Conservation (phyloP, 164 flowering plant genomes). For the Chimonanthus praecox region DNA sequence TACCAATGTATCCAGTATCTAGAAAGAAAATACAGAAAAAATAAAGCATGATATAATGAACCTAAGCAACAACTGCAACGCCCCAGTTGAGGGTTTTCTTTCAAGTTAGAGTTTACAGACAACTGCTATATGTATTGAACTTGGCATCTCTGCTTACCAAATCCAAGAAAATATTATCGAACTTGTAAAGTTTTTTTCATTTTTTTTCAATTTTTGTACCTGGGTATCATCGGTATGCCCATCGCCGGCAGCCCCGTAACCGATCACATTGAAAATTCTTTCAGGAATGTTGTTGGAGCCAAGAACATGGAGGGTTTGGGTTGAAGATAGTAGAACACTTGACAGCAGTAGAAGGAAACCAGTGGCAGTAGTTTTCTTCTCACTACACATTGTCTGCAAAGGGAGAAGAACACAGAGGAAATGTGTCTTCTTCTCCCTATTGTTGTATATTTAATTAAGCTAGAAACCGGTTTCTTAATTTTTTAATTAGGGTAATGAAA, state of each 20-base stretch:
- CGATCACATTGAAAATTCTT: neutral
- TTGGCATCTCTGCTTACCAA: neutral
- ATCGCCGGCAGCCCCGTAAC: neutral
- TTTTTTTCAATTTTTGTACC: neutral
- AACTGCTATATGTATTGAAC: too few species aligned
- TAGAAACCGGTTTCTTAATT: too few species aligned
- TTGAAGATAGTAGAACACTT: neutral
- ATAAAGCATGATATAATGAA: neutral
- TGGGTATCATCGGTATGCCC: neutral
- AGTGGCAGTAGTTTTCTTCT: neutral
- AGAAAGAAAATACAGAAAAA: neutral
- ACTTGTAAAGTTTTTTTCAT: neutral
- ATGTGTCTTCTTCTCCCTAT: too few species aligned
- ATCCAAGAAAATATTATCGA: too few species aligned
- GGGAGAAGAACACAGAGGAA: too few species aligned
- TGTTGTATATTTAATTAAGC: too few species aligned
- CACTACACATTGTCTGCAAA: too few species aligned
- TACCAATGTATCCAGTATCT: too few species aligned
- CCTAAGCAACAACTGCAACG: neutral
- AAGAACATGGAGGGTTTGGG: neutral
- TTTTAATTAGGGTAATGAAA: too few species aligned
- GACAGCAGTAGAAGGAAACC: neutral
- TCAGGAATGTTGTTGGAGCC: neutral
- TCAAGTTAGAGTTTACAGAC: neutral
- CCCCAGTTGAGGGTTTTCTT: neutral